These are phyloP conservation scores for Exobasidium cylindrosporum DNA, from an alignment of 1,284 basidiomycete species.

Conservation along the genomic window DNA sequence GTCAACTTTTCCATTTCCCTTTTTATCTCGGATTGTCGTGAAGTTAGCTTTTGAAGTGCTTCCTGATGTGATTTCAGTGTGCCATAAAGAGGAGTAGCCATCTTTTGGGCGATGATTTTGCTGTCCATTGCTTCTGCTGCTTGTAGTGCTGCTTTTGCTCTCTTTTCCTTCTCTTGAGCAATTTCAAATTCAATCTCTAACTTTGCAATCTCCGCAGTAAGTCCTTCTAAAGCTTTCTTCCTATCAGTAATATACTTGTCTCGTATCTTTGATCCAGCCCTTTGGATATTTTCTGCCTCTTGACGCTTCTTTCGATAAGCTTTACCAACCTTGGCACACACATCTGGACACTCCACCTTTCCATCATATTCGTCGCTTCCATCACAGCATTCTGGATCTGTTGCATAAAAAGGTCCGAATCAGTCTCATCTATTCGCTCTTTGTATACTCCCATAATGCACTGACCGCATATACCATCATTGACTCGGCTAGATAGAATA, in stretches of 20 bases:
- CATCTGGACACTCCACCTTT: constrained; percentile 68
- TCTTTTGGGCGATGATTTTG: constrained; percentile 61
- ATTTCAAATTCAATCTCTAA: constrained; percentile 68
- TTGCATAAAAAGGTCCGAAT: too few relatives aligned
- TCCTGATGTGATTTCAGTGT: constrained; percentile 71
- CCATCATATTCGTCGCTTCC: constrained; percentile 79
- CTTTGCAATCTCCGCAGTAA: constrained; percentile 40
- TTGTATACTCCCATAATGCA: constrained; percentile 20
- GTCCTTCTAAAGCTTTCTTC: constrained; percentile 61
- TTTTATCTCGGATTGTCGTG: constrained; percentile 69
- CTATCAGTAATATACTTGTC: constrained; percentile 78
- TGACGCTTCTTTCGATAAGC: constrained; percentile 67
- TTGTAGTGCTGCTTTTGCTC: constrained; percentile 26
- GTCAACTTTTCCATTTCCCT: constrained; percentile 74
- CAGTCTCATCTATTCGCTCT: too few relatives aligned
- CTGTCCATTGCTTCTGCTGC: constrained; percentile 34
- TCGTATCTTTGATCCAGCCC: constrained; percentile 86
- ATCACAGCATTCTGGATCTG: constrained; percentile 87
- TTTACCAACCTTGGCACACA: constrained; percentile 73
- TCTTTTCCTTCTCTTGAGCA: constrained; percentile 52
- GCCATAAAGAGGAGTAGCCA: constrained; percentile 74
- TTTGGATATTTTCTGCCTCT: constrained; percentile 71
- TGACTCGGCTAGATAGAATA: constrained; percentile 80
- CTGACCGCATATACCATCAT: constrained; percentile 89
- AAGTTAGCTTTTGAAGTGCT: constrained; percentile 72